These are phyloP conservation scores for Coprinopsis marcescibilis DNA, from an alignment of 768 basidiomycete species.

Conservation along the genomic window DNA sequence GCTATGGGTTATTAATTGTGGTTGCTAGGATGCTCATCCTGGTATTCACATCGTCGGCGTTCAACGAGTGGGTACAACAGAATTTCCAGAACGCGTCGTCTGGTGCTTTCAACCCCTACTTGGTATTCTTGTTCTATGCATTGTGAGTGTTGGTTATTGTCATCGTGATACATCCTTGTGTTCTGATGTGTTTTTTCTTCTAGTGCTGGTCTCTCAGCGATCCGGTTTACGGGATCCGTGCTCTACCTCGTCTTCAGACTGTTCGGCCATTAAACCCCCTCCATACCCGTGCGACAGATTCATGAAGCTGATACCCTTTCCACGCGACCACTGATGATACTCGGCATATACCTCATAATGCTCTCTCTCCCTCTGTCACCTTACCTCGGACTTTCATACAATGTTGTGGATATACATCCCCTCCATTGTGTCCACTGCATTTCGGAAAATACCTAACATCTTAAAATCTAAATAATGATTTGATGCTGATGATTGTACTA, in stretches of 20 bases:
- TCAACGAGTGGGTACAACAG: conserved; percentile 63
- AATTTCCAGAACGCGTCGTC: conserved; percentile 48
- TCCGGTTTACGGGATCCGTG: conserved; percentile 76
- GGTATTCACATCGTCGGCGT: conserved; percentile 71
- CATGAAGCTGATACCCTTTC: too few relatives aligned
- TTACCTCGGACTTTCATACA: too few relatives aligned
- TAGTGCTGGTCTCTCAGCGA: conserved; percentile 73
- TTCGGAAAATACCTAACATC: too few relatives aligned
- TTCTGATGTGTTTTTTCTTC: conserved; percentile 2
- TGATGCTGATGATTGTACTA: too few relatives aligned
- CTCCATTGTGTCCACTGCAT: too few relatives aligned
- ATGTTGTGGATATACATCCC: too few relatives aligned
- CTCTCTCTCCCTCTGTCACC: too few relatives aligned
- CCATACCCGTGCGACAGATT: too few relatives aligned
- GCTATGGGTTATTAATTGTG: conserved; percentile 6
- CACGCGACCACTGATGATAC: too few relatives aligned
- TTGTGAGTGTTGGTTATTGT: conserved; percentile 28
- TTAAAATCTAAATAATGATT: too few relatives aligned
- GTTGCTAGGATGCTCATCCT: conserved; percentile 57
- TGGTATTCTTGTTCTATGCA: conserved; percentile 71
- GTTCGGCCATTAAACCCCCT: conserved; percentile 55
- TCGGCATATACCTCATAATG: too few relatives aligned
- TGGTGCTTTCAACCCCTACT: conserved; percentile 84
- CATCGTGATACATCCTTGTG: conserved; percentile 6
- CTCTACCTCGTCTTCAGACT: conserved; percentile 76